Evolutionary conservation across 2,329 filamentous ascomycete genomes (phyloP).

Genomic region (Trichocomaceae sp.): DNA sequence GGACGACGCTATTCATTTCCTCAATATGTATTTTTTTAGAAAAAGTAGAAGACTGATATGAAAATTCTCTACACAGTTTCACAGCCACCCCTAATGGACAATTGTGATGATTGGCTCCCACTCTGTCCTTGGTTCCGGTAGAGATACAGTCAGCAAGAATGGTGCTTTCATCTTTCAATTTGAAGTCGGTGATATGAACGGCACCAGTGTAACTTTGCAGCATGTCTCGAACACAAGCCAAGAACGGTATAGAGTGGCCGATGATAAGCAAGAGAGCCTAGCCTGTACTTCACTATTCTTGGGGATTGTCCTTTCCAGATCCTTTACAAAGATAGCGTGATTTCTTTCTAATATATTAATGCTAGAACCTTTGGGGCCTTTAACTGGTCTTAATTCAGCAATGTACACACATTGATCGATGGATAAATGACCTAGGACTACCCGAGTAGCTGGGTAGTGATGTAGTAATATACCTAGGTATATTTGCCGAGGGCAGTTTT

Average conservation of each 20-base stretch:
- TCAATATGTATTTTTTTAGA: neutral
- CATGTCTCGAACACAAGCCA: neutral
- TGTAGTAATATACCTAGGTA: no score
- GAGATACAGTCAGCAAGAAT: neutral
- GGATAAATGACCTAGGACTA: neutral
- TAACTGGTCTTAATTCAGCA: no score
- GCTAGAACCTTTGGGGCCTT: no score
- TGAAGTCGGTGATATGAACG: neutral
- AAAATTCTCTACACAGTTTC: neutral
- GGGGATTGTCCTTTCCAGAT: no score
- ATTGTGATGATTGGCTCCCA: neutral
- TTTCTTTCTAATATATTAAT: no score
- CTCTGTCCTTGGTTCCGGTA: no score
- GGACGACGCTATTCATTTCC: constrained; percentile 5
- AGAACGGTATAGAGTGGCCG: neutral
- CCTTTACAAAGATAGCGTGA: no score
- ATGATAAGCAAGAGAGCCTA: neutral
- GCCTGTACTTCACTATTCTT: no score
- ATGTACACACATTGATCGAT: neutral
- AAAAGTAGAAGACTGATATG: neutral
- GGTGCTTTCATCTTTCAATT: neutral
- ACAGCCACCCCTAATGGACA: neutral
- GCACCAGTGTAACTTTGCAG: neutral
- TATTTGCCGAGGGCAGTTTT: neutral
- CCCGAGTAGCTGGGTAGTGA: no score